These are phyloP conservation scores for Fraxinus sp. DNA, from an alignment of 305 asterid species.

Conservation along the genomic window DNA sequence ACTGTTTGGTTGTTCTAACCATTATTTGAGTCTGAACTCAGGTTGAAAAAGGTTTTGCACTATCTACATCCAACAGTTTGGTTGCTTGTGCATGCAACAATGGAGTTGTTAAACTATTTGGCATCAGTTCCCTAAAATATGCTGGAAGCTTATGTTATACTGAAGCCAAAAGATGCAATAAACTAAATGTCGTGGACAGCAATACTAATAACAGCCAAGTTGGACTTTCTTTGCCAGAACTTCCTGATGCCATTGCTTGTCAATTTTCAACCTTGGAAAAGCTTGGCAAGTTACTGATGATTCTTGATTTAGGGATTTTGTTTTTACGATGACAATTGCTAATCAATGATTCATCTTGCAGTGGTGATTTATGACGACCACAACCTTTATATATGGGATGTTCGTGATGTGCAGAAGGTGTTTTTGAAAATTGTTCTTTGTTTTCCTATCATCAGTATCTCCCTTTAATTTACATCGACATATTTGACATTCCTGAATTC, in stretches of 20 bases:
- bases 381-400: conserved; percentile 63
- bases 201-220: conserved; percentile 26
- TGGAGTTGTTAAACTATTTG: conserved; percentile 56
- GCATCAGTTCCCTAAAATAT: conserved; percentile 40
- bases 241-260: conserved; percentile 74
- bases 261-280: conserved; percentile 56
- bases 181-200: conserved; percentile 33
- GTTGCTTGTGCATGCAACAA: conserved; percentile 72
- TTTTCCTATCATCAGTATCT: conserved; percentile 7
- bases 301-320: conserved; percentile 18
- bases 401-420: conserved; percentile 52
- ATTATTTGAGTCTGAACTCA: conserved; percentile 31
- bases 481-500: conserved; percentile 20
- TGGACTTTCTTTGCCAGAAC: conserved; percentile 27
- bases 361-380: conserved; percentile 65
- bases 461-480: conserved; percentile 7
- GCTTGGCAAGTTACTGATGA: conserved; percentile 50
- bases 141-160: conserved; percentile 48
- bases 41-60: conserved; percentile 63
- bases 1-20: conserved; percentile 2
- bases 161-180: conserved; percentile 42
- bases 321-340: conserved; percentile 23
- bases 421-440: not conserved
- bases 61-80: conserved; percentile 51
- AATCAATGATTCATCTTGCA: conserved; percentile 35